phyloP scores from a whole-genome alignment of 768 basidiomycete species.

The Kwoniella bestiolae region DNA sequence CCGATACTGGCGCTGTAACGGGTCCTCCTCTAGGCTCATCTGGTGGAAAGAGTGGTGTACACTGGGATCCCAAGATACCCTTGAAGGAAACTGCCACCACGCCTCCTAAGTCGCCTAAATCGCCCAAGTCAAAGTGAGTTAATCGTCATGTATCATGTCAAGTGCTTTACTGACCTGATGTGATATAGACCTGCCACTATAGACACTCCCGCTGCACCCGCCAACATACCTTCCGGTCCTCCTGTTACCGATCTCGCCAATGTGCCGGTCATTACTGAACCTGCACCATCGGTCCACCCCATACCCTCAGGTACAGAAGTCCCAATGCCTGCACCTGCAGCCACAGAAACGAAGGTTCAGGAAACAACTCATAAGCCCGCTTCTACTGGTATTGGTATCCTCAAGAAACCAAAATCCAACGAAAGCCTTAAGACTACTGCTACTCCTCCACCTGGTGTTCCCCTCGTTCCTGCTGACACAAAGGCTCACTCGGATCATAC shows the following conservation, averaged over 20 bases:
- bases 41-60: conserved; percentile 32
- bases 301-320: background rate
- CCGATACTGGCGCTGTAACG: conserved; percentile 7
- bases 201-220: conserved; percentile 11
- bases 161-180: background rate
- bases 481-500: conserved; percentile 24
- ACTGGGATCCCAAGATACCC: conserved; percentile 33
- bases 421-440: conserved; percentile 25
- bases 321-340: background rate
- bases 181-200: background rate
- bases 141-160: background rate
- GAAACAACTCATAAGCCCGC: conserved; percentile 2
- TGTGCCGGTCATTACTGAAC: conserved; percentile 5
- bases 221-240: conserved; percentile 15
- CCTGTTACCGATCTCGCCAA: conserved; percentile 8
- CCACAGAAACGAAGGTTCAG: conserved; percentile 8
- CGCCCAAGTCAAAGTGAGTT: conserved; percentile 15
- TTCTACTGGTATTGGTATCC: conserved; percentile 12
- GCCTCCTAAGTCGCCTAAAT: conserved; percentile 16
- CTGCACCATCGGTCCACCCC: conserved; percentile 1
- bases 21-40: conserved; percentile 2
- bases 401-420: conserved; percentile 33
- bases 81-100: conserved; percentile 28
- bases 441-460: conserved; percentile 9
- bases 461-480: conserved; percentile 19